Percentiles rank a stretch among this genome's conserved stretches.
Conservation (phyloP, 2,329 filamentous ascomycete genomes). For the Xylariaceae sp. region DNA sequence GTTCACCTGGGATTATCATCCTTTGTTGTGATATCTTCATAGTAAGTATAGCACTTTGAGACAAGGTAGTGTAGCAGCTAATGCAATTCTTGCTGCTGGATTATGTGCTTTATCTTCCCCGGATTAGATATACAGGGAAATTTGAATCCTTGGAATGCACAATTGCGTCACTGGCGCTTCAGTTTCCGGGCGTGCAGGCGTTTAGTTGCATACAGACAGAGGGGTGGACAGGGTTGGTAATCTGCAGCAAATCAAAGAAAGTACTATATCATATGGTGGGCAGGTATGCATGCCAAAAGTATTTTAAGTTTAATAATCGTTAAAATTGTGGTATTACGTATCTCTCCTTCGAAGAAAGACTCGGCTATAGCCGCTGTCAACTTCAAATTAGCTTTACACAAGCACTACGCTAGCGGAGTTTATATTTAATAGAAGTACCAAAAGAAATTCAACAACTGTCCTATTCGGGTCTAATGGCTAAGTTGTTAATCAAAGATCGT, state of each 20-base stretch:
- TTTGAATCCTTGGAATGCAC: conserved; percentile 5
- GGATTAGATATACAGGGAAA: neutral
- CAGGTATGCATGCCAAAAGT: conserved; percentile 3
- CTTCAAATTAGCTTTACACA: neutral
- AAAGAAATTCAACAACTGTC: no score
- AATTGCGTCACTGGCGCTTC: conserved; percentile 19
- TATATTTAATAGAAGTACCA: neutral
- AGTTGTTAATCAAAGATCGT: neutral
- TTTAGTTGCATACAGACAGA: neutral
- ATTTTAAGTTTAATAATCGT: neutral
- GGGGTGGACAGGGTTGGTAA: neutral
- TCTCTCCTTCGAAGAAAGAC: neutral
- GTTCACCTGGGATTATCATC: no score
- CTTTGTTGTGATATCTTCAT: no score
- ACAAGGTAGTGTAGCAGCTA: neutral
- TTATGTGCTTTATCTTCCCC: neutral
- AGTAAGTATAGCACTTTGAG: no score
- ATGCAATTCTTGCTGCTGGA: no score
- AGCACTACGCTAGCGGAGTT: no score
- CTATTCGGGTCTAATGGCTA: no score
- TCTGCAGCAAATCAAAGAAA: neutral
- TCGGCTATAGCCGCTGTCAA: conserved; percentile 4
- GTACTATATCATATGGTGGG: conserved; percentile 1
- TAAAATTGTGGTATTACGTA: neutral
- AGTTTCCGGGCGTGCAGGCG: neutral